Evolutionary conservation across 1,284 basidiomycete genomes (phyloP), one percentile per base, ranked within the genome.

Genomic region (Golubevia sp.): DNA sequence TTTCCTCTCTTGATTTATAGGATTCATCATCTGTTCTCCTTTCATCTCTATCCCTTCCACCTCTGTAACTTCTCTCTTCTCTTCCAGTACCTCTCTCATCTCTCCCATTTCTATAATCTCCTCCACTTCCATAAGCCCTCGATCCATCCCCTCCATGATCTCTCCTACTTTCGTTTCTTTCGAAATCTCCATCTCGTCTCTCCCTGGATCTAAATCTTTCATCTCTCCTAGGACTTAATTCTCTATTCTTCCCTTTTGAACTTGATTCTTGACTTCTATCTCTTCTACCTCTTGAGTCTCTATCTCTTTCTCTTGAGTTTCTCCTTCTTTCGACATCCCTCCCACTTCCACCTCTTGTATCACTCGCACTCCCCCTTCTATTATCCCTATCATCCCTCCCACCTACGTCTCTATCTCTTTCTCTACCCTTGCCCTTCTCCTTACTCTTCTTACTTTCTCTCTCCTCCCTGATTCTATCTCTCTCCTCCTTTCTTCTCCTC

Each of bases 391-490:
- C 50, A 24, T 58, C 26, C 23, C 56, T 25, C 20, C 48, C 34
- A 23, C n/a, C n/a, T n/a, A n/a, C n/a, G n/a, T 18, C 25, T 57
- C 21, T 49, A 24, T 25, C 49, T 25, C 15, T 53, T 20, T 15
- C 21, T 15, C 23, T 61, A 26, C 30, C 27, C 27, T 51, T 56
- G 50, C 20, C 59, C 15, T 49, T 21, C 25, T 21, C 26, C 11
- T 34, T 34, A 34, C 5, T 5, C 11, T 56, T 53, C 49, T 67
- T 26, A n/a, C n/a, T n/a, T 55, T 56, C 24, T 26, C 38, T 11
- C 55, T 61, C 63, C 58, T 68, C 55, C 57, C 66, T 49, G 59
- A 59, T 20, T 48, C 20, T 23, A 56, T 56, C 5, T 49, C 54
- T 34, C 49, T 25, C 63, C 44, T 11, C 61, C 30, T 50, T 49